These are phyloP conservation scores for Fomitopsis betulina DNA, from an alignment of 1,284 basidiomycete genomes.

Conservation along the genomic window DNA sequence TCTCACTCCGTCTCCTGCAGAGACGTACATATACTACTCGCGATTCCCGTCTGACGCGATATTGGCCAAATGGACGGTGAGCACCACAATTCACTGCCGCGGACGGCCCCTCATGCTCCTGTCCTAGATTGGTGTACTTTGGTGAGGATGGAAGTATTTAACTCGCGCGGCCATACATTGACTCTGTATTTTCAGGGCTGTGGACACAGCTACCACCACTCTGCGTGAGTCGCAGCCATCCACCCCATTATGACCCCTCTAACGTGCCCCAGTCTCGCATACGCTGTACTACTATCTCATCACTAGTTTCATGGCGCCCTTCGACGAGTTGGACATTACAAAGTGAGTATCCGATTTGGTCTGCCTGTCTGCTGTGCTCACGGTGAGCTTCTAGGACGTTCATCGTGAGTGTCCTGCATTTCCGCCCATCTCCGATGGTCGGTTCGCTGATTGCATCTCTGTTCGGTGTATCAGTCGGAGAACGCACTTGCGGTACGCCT, in stretches of 20 bases:
- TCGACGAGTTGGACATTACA: constrained; percentile 30
- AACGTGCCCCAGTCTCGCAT: constrained; percentile 27
- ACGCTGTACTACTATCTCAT: constrained; percentile 37
- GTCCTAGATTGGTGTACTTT: constrained; percentile 27
- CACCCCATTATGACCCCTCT: not conserved
- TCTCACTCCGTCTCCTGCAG: constrained; percentile 15
- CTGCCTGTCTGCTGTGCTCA: not conserved
- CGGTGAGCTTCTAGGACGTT: constrained; percentile 26
- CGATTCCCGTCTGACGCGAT: constrained; percentile 29
- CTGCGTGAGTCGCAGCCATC: constrained; percentile 24
- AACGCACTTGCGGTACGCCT: constrained; percentile 29
- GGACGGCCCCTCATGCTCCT: not conserved
- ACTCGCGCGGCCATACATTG: not conserved
- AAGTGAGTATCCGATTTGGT: constrained; percentile 22
- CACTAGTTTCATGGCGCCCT: constrained; percentile 27
- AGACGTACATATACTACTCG: constrained; percentile 36
- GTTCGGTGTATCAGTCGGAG: constrained; percentile 25
- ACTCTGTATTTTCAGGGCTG: constrained; percentile 13
- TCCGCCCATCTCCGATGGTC: not conserved
- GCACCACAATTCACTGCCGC: constrained; percentile 2
- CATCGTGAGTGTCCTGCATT: constrained; percentile 26
- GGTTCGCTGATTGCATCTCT: not conserved
- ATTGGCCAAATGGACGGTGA: constrained; percentile 27
- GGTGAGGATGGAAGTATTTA: constrained; percentile 15
- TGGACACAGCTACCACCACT: constrained; percentile 23